These are phyloP conservation scores for Chlamydomonas asymmetrica DNA, from an alignment of 139 green algal species.

Conservation along the genomic window DNA sequence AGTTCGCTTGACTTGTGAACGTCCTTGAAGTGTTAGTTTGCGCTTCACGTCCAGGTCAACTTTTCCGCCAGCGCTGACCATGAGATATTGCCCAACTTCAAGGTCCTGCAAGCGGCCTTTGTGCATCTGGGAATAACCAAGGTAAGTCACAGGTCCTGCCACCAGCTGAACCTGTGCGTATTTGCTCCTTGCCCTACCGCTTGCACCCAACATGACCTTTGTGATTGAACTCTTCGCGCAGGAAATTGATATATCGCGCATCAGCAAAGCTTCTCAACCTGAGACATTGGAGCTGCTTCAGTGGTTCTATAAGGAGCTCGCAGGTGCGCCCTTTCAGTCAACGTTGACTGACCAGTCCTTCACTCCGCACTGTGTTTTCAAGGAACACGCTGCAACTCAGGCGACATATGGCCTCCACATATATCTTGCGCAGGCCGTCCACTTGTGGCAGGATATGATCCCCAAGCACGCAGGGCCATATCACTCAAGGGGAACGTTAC, in stretches of 20 bases:
- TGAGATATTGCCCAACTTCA: conserved; percentile 65
- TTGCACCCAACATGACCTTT: too few relatives aligned
- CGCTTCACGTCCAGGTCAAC: conserved; percentile 50
- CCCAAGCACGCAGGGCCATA: conserved; percentile 20
- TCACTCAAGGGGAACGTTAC: conserved; percentile 32
- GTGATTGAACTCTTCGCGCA: conserved; percentile 22
- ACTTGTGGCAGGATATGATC: conserved; percentile 32
- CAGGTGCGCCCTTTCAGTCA: background rate
- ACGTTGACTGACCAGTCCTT: background rate
- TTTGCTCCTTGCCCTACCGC: background rate
- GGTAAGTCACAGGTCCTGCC: conserved; percentile 14
- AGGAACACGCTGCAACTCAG: too few relatives aligned
- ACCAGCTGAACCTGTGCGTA: conserved; percentile 1
- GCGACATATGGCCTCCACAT: too few relatives aligned
- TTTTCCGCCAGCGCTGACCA: conserved; percentile 56
- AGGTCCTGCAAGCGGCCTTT: conserved; percentile 58
- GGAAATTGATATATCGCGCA: conserved; percentile 53
- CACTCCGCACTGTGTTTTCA: too few relatives aligned
- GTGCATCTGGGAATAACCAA: conserved; percentile 42
- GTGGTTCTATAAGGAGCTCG: conserved; percentile 57
- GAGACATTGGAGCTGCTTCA: conserved; percentile 60
- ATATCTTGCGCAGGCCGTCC: background rate
- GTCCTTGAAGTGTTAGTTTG: conserved; percentile 6
- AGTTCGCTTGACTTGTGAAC: background rate
- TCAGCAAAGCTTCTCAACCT: conserved; percentile 35